Base-by-base conservation (phyloP, 1,284 basidiomycete genomes). In the Ganoderma boninense region DNA sequence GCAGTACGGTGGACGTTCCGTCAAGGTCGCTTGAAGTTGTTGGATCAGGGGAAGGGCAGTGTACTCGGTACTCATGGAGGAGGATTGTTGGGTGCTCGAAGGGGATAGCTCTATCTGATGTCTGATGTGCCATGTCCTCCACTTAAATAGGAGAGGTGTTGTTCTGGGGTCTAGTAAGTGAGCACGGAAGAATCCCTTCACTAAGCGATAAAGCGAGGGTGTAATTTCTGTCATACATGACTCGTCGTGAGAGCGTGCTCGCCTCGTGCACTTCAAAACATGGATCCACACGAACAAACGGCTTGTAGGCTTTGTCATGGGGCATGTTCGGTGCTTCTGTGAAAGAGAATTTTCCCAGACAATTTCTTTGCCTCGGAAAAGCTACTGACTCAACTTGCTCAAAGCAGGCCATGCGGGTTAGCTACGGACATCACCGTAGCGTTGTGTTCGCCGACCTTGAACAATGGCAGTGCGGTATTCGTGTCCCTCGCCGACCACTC, bases 1-100 rank as follows among this genome's bases (percentile, higher is more conserved):
- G 40, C 73, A 74, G 65, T 71, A 68, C 1, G 66, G 67, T 0
- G 62, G 69, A 2, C 57, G 20, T 14, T 65, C 65, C 0, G 59
- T 26, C 2, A 70, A 64, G 1, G 65, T 67, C 4, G 43, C 1
- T 49, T 65, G 65, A 29, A 73, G 71, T 35, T 13, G 14, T 6
- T 32, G 54, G 1, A 57, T 18, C 16, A 57, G 32, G 10, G 29
- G 54, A 6, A 35, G 16, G 7, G 54, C 18, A 8, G 29, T 57
- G 54, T 32, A 16, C 4, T 32, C 54, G 54, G 54, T 32, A 32
- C 4, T 7, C 54, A 57, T 57, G 54, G 29, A 2, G 54, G 18
- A 26, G 10, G 10, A 4, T 26, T 52, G 23, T 52, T 10, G 23
- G 23, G 2, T 14, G n/a, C 0, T 8, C n/a, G 46, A 8, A 23